Evolutionary conservation across 1,284 basidiomycete genomes (phyloP).

Genomic region (Apiotrichum porosum): DNA sequence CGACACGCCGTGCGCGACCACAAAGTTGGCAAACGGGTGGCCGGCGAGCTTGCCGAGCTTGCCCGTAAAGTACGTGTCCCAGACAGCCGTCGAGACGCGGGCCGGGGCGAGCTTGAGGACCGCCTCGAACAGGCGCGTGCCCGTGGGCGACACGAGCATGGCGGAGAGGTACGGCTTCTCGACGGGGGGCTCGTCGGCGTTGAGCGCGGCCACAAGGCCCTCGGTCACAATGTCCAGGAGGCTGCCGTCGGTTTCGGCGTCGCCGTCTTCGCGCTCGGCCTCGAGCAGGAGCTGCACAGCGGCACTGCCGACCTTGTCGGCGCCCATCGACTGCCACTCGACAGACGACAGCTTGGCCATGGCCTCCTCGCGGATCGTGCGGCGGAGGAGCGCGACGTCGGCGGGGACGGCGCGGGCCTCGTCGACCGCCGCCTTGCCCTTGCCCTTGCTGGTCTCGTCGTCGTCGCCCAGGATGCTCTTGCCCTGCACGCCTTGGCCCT

Average conservation of each 20-base stretch:
- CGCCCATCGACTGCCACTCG: slow-evolving; percentile 75
- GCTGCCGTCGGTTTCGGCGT: slow-evolving; percentile 60
- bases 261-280: slow-evolving; percentile 64
- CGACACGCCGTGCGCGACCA: slow-evolving; percentile 70
- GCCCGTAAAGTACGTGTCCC: slow-evolving; percentile 68
- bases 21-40: slow-evolving; percentile 89
- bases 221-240: slow-evolving; percentile 75
- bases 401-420: slow-evolving; percentile 33
- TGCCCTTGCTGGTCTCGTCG: slow-evolving; percentile 18
- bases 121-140: slow-evolving; percentile 80
- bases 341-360: slow-evolving; percentile 59
- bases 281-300: slow-evolving; percentile 75
- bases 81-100: slow-evolving; percentile 62
- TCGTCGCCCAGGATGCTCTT: slow-evolving; percentile 45
- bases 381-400: slow-evolving; percentile 11
- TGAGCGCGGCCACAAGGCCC: slow-evolving; percentile 65
- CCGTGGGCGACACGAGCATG: slow-evolving; percentile 73
- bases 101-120: slow-evolving; percentile 62
- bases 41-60: slow-evolving; percentile 66
- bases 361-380: slow-evolving; percentile 55
- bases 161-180: slow-evolving; percentile 55
- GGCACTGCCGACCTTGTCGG: slow-evolving; percentile 74
- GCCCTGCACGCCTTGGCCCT: slow-evolving; percentile 43
- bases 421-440: slow-evolving; percentile 17
- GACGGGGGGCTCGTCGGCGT: slow-evolving; percentile 34